Conservation (phyloP, 2,329 filamentous ascomycete species). For the Scedosporium dehoogii region DNA sequence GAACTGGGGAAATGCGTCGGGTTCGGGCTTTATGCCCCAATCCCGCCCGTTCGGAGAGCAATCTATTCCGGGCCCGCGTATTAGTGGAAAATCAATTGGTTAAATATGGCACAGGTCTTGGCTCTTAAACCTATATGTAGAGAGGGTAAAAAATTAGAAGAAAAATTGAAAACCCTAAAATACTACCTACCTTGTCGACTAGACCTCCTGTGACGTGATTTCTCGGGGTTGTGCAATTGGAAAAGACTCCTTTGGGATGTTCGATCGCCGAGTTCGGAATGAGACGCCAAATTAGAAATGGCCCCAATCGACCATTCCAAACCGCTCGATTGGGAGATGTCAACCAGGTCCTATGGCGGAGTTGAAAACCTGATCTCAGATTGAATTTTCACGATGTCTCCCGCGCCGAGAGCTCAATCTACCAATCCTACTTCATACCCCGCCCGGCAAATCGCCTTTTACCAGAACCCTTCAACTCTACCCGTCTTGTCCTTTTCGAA, state of each 20-base stretch:
- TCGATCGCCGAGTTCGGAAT: background rate
- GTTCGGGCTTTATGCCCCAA: background rate
- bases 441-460: slow-evolving; percentile 2
- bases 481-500: background rate
- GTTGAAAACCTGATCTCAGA: background rate
- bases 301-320: background rate
- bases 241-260: too few species aligned
- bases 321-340: background rate
- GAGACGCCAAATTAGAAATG: background rate
- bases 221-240: background rate
- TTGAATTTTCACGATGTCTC: background rate
- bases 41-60: background rate
- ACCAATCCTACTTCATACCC: background rate
- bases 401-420: background rate
- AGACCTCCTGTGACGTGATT: background rate
- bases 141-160: too few species aligned
- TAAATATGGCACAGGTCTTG: background rate
- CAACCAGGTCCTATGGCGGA: background rate
- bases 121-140: background rate
- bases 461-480: background rate
- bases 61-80: background rate
- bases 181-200: background rate
- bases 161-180: too few species aligned
- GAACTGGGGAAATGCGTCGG: background rate
- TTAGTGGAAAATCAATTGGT: background rate